Base-by-base conservation (phyloP, 164 flowering plant genomes). In the Tetrastigma voinierianum region DNA sequence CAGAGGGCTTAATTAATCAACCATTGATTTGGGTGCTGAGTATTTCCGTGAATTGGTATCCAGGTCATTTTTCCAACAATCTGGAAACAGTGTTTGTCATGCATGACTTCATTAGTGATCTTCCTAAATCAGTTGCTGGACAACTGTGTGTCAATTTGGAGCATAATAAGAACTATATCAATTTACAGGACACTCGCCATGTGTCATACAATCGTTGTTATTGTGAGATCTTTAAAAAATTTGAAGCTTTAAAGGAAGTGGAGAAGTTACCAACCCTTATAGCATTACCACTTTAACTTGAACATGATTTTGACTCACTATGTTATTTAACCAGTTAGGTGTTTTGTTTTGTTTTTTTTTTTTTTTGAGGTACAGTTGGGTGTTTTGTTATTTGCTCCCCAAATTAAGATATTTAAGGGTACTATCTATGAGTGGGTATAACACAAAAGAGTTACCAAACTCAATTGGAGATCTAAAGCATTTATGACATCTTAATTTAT, bases 81-180 rank as follows among this genome's bases (percentile, higher is more conserved):
- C 17, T 1, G 10, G 10, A 15, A 21, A 21, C 1, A 45, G n/a
- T 56, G 19, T 4, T 1, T 17, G 23, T 44, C 25, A 59, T 67
- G 63, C 64, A 59, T 40, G 65, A 67, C 43, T 43, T 67, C 1
- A 10, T 51, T 1, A 43, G 51, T 10, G 66, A 63, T 63, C 57
- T 63, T 51, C 46, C 66, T 1, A 4, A 15, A 5, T n/a, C n/a
- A 5, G 32, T 61, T 7, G 64, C 64, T 3, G 51, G 23, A 25
- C 4, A 25, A 25, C 32, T 25, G 5, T 25, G 32, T 25, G 2
- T 25, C 32, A 25, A 25, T 25, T 25, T 25, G 32, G 32, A 25
- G 32, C 32, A 25, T 25, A 2, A 61, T 3, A 2, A 25, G 16
- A 2, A 14, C 2, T 10, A 43, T 2, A 11, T 14, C 17, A 4